Percentiles rank a stretch among this genome's conserved stretches.
phyloP scores from a whole-genome alignment of 768 basidiomycete genomes.

The Auricularia auricula-judae region DNA sequence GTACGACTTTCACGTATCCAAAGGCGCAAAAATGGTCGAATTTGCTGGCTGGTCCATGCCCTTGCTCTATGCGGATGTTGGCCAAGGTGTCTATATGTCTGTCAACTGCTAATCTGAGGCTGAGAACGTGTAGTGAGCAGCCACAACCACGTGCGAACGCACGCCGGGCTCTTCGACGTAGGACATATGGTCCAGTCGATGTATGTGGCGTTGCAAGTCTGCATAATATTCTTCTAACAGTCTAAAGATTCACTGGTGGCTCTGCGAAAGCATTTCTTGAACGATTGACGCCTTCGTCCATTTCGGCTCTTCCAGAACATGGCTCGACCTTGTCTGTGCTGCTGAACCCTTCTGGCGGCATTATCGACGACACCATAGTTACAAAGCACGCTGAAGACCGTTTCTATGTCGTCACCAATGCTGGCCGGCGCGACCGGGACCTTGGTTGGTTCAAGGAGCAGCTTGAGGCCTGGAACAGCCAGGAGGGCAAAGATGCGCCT shows the following conservation, averaged over 20 bases:
- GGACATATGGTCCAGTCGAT: conserved; percentile 96
- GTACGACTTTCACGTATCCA: conserved; percentile 78
- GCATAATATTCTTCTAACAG: neutral
- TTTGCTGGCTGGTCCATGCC: conserved; percentile 98
- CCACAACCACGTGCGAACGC: conserved; percentile 77
- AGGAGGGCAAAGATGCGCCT: conserved; percentile 29
- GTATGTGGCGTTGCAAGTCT: conserved; percentile 29
- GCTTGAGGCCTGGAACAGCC: conserved; percentile 67
- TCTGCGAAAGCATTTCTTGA: conserved; percentile 74
- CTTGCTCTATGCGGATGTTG: conserved; percentile 68
- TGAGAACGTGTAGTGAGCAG: conserved; percentile 52
- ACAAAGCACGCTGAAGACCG: conserved; percentile 70
- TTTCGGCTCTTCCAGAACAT: conserved; percentile 55
- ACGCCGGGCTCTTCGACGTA: conserved; percentile 88
- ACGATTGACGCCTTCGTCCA: conserved; percentile 80
- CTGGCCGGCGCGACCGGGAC: conserved; percentile 74
- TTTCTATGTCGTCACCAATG: conserved; percentile 96
- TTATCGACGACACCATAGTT: conserved; percentile 92
- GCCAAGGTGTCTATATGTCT: conserved; percentile 43
- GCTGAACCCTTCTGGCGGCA: conserved; percentile 82
- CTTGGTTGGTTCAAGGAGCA: conserved; percentile 63
- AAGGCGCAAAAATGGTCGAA: conserved; percentile 88
- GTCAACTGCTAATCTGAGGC: conserved; percentile 13
- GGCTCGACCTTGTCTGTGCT: conserved; percentile 80
- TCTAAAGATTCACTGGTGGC: conserved; percentile 63